These are phyloP conservation scores for Lactifluus pinguis DNA, from an alignment of 768 basidiomycete species.

Conservation along the genomic window DNA sequence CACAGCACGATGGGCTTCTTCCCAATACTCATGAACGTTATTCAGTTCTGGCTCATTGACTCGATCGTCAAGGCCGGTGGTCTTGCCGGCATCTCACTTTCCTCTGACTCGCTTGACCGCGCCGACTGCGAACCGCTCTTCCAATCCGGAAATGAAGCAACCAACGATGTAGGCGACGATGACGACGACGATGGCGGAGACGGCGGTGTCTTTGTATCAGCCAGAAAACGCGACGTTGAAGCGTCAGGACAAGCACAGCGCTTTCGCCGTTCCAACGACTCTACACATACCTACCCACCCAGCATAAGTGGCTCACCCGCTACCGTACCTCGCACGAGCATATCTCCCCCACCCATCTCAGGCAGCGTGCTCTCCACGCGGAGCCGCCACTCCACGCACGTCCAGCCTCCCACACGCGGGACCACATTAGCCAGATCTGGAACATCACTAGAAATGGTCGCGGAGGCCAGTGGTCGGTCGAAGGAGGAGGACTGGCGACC, in stretches of 20 bases:
- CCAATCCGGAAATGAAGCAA: constrained; percentile 22
- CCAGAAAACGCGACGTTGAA: constrained; percentile 34
- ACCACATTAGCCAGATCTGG: constrained; percentile 14
- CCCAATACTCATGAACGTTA: constrained; percentile 78
- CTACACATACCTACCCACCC: constrained; percentile 54
- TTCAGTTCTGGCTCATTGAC: constrained; percentile 95
- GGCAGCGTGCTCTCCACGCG: background rate
- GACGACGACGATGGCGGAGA: constrained; percentile 10
- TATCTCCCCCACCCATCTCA: constrained; percentile 18
- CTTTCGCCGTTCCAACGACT: constrained; percentile 30
- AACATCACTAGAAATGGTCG: constrained; percentile 6
- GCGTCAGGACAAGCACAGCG: constrained; percentile 30
- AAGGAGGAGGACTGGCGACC: constrained; percentile 37
- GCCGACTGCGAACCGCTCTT: constrained; percentile 54
- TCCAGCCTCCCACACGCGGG: constrained; percentile 19
- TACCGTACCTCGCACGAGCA: constrained; percentile 26
- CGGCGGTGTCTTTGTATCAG: background rate
- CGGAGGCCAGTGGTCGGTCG: constrained; percentile 10
- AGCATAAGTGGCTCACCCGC: constrained; percentile 35
- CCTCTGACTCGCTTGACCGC: constrained; percentile 31
- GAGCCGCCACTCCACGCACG: constrained; percentile 20
- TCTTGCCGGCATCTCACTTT: constrained; percentile 36
- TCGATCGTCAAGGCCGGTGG: constrained; percentile 70
- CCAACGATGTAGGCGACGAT: constrained; percentile 34
- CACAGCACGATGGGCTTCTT: constrained; percentile 82